Base-by-base conservation (phyloP, 345 rosid genomes). In the Murraya paniculata region DNA sequence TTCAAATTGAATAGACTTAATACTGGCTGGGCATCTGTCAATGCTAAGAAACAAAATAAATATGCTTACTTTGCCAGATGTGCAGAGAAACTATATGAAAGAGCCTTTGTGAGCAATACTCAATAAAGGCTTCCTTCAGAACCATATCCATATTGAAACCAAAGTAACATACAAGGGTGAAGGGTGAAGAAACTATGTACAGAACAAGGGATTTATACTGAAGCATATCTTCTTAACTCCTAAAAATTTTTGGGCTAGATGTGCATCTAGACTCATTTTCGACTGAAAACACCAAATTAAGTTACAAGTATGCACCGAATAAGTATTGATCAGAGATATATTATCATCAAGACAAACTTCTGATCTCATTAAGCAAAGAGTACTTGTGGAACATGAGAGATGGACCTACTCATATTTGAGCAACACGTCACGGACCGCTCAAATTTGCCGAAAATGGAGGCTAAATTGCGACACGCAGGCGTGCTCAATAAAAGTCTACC, bases 221-320 rank as follows among this genome's bases (percentile, higher is more conserved):
- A 3, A 9, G 6, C 14, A 33, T 4, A 60, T 18, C 50, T 60
- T 18, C 25, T 60, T 18, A 60, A 11, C 61, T 55, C 33, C 25
- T 11, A 3, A 45, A 22, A 8, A 2, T 9, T 50, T 27, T 50
- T 11, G 25, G 31, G 24, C 60, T 19, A 38, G 36, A 35, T 33
- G 14, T 27, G 73, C 33, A 70, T 70, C 59, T 70, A 50, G 39
- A 73, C 39, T 60, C 56, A n/a, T 73, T 60, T 39, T 21, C 5
- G 10, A 9, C 14, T 7, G 28, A 45, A 50, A 71, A 71, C 7
- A 33, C 19, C 27, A 30, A 50, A 48, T 16, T 28, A 48, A 64
- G 57, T 50, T 18, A 18, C 24, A 57, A 16, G 27, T 25, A 73
- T 61, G 33, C 61, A 30, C 53, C 61, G 35, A 55, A 66, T 24